These are phyloP conservation scores for Naematelia aurantialba DNA, from an alignment of 768 basidiomycete species.

Conservation along the genomic window DNA sequence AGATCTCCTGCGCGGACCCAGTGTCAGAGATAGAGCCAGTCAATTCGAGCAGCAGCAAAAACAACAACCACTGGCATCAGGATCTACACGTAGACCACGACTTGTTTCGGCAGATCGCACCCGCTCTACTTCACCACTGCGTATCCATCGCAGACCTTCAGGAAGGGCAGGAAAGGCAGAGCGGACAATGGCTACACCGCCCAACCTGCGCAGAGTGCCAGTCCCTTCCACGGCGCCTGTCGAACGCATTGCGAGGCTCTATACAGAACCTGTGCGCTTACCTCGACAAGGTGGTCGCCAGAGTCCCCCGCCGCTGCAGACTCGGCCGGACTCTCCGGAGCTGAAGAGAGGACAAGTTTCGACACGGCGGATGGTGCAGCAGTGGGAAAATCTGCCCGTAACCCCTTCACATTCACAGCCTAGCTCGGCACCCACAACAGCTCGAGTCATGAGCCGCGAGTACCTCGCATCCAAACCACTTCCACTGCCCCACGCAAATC, in stretches of 20 bases:
- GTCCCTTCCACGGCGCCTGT: slow-evolving; percentile 31
- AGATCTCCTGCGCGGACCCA: slow-evolving; percentile 21
- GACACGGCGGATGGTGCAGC: slow-evolving; percentile 37
- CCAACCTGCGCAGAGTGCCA: slow-evolving; percentile 16
- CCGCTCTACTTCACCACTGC: slow-evolving; percentile 32
- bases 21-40: slow-evolving; percentile 35
- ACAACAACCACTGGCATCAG: slow-evolving; percentile 16
- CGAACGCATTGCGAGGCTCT: slow-evolving; percentile 7
- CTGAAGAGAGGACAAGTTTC: slow-evolving; percentile 35
- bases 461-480: slow-evolving; percentile 41
- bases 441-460: slow-evolving; percentile 28
- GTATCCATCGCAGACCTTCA: slow-evolving; percentile 12
- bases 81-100: no score
- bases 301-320: background rate
- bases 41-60: slow-evolving; percentile 24
- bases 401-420: slow-evolving; percentile 10
- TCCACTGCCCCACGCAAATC: slow-evolving; percentile 21
- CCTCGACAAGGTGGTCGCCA: background rate
- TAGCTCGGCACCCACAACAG: background rate
- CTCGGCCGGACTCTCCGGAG: slow-evolving; percentile 7
- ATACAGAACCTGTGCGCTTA: slow-evolving; percentile 1
- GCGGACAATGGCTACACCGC: slow-evolving; percentile 13
- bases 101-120: slow-evolving; percentile 12
- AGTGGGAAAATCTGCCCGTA: slow-evolving; percentile 33
- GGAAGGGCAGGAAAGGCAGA: background rate